Percentiles rank a stretch among this genome's conserved stretches.
phyloP scores from a whole-genome alignment of 2,329 filamentous ascomycete genomes.

The Emmonsiellopsis sp. region DNA sequence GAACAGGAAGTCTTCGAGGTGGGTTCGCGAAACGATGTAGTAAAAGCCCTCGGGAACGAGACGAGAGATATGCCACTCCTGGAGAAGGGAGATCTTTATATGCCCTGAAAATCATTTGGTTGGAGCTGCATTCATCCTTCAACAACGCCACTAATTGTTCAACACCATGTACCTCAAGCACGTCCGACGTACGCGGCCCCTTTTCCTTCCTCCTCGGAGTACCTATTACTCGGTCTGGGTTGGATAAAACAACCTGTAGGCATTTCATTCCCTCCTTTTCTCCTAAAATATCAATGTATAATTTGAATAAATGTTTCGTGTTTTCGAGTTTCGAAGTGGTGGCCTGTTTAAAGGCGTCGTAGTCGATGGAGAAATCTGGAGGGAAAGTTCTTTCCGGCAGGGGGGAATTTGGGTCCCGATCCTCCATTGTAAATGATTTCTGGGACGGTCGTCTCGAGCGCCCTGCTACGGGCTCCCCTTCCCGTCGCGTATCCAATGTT shows the following conservation, averaged over 20 bases:
- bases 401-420: not conserved
- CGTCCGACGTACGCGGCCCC: constrained; percentile 8
- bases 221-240: constrained; percentile 10
- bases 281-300: constrained; percentile 10
- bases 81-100: constrained; percentile 46
- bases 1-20: constrained; percentile 22
- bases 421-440: not conserved
- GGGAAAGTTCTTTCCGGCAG: not conserved
- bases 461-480: too few species aligned
- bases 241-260: constrained; percentile 11
- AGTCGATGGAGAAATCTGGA: constrained; percentile 1
- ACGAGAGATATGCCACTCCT: constrained; percentile 42
- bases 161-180: constrained; percentile 26
- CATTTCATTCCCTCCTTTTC: constrained; percentile 9
- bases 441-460: not conserved
- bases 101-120: constrained; percentile 41
- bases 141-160: constrained; percentile 34
- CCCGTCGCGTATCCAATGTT: not conserved
- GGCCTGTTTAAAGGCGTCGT: not conserved
- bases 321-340: not conserved
- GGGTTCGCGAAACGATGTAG: constrained; percentile 58
- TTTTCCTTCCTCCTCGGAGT: constrained; percentile 1
- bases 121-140: constrained; percentile 33
- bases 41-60: constrained; percentile 49
- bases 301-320: constrained; percentile 6